Percentiles rank a stretch among this genome's conserved stretches.
Evolutionary conservation across 495 filamentous ascomycete species (phyloP).

Genomic region (Tuber melanosporum): DNA sequence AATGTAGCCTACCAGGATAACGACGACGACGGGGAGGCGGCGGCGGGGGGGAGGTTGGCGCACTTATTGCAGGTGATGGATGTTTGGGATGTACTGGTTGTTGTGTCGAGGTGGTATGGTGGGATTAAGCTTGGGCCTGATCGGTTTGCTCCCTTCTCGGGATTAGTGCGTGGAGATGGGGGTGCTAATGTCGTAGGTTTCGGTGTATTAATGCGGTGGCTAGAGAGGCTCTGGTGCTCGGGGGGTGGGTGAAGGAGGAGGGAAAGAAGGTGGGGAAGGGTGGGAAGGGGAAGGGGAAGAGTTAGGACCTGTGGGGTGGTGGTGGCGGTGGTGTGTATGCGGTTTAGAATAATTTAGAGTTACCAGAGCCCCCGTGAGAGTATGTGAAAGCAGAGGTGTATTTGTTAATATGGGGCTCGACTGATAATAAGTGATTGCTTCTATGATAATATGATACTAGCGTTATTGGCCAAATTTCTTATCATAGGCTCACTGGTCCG

Average conservation of each 20-base stretch:
- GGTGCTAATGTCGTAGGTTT: slow-evolving; percentile 48
- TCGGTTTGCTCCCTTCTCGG: slow-evolving; percentile 42
- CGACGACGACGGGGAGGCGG: slow-evolving; percentile 95
- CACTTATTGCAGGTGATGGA: slow-evolving; percentile 93
- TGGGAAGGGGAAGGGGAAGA: not conserved
- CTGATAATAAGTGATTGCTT: not conserved
- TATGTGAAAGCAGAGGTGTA: not conserved
- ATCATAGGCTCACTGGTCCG: not conserved
- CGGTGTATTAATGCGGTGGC: slow-evolving; percentile 80
- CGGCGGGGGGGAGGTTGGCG: slow-evolving; percentile 75
- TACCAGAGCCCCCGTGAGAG: not conserved
- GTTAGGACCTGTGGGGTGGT: not conserved
- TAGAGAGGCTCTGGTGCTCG: slow-evolving; percentile 74
- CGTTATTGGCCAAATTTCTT: not conserved
- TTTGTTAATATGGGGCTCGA: not conserved
- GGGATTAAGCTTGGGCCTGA: slow-evolving; percentile 80
- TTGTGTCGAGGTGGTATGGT: slow-evolving; percentile 95
- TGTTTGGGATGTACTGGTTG: slow-evolving; percentile 82
- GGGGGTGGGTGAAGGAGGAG: slow-evolving; percentile 53
- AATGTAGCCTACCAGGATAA: slow-evolving; percentile 71
- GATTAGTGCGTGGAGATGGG: not conserved
- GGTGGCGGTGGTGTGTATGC: not conserved
- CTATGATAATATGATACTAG: not conserved
- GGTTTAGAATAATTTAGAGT: not conserved
- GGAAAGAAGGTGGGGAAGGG: not conserved